phyloP scores from a whole-genome alignment of 1,284 basidiomycete genomes.

The Pseudozyma thailandica region DNA sequence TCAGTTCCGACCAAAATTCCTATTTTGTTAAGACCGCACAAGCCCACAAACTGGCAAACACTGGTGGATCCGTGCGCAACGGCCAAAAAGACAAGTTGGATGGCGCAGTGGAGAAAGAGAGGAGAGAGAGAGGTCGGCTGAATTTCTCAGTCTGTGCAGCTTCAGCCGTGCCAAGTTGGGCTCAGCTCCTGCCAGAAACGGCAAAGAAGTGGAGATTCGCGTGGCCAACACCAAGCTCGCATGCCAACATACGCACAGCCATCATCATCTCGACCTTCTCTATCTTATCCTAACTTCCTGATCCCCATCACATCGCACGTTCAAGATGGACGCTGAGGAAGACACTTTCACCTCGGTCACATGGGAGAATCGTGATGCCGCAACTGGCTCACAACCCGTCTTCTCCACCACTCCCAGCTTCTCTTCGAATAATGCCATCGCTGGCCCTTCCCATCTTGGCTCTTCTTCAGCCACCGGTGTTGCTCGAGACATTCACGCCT shows the following conservation, averaged over 20 bases:
- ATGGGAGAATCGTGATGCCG: slow-evolving; percentile 51
- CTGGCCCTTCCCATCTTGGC: slow-evolving; percentile 19
- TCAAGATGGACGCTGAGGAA: slow-evolving; percentile 48
- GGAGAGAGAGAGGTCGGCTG: too few species aligned
- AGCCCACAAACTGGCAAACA: too few species aligned
- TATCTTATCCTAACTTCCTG: background rate
- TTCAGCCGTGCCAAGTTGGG: background rate
- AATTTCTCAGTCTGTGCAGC: too few species aligned
- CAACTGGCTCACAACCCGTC: slow-evolving; percentile 38
- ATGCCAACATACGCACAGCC: background rate
- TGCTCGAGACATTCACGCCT: slow-evolving; percentile 22
- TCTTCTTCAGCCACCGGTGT: slow-evolving; percentile 17
- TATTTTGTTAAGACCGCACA: too few species aligned
- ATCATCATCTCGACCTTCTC: background rate
- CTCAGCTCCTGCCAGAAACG: background rate
- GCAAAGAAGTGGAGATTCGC: background rate
- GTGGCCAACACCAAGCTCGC: background rate
- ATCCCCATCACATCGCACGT: background rate
- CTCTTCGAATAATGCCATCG: slow-evolving; percentile 23
- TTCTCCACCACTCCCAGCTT: slow-evolving; percentile 28
- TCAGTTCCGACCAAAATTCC: background rate
- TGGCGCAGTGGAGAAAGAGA: too few species aligned
- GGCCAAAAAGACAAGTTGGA: background rate
- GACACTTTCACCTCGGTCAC: slow-evolving; percentile 63
- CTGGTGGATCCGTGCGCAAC: slow-evolving; percentile 22